These are phyloP conservation scores for Conticribra guillardii DNA, from an alignment of 108 stramenopile species.

Conservation along the genomic window DNA sequence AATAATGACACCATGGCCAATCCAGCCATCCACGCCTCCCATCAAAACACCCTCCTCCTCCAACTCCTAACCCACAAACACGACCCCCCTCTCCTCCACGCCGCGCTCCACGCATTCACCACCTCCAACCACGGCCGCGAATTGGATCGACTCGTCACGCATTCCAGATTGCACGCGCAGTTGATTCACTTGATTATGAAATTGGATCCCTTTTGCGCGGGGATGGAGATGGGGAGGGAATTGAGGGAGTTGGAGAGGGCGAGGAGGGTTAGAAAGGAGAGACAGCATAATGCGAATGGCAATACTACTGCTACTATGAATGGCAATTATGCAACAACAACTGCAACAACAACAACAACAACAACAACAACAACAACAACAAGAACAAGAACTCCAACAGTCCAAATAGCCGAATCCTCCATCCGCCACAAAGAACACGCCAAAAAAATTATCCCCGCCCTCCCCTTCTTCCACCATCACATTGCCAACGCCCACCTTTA, in stretches of 20 bases:
- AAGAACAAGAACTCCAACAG: too few species aligned
- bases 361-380: neutral
- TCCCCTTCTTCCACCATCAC: slow-evolving; percentile 37
- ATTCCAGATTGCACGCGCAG: slow-evolving; percentile 43
- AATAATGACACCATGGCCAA: neutral
- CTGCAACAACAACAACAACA: neutral
- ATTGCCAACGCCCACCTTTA: slow-evolving; percentile 54
- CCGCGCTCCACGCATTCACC: slow-evolving; percentile 21
- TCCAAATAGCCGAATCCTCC: slow-evolving; percentile 30
- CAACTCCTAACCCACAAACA: slow-evolving; percentile 10
- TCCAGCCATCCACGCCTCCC: slow-evolving; percentile 14
- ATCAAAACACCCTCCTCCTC: slow-evolving; percentile 15
- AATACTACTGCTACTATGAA: neutral
- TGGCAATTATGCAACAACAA: neutral
- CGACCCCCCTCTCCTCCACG: slow-evolving; percentile 19
- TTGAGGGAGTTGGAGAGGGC: slow-evolving; percentile 28
- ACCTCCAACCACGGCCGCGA: slow-evolving; percentile 34
- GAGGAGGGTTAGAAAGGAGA: slow-evolving; percentile 16
- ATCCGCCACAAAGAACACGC: slow-evolving; percentile 31
- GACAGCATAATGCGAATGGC: slow-evolving; percentile 1
- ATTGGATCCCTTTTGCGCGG: slow-evolving; percentile 46
- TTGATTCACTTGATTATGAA: slow-evolving; percentile 40
- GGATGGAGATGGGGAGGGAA: slow-evolving; percentile 15
- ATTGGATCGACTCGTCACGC: slow-evolving; percentile 14
- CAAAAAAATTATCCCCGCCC: slow-evolving; percentile 13